phyloP scores from a whole-genome alignment of 1,284 basidiomycete genomes.

The Chalciporus piperatoides region DNA sequence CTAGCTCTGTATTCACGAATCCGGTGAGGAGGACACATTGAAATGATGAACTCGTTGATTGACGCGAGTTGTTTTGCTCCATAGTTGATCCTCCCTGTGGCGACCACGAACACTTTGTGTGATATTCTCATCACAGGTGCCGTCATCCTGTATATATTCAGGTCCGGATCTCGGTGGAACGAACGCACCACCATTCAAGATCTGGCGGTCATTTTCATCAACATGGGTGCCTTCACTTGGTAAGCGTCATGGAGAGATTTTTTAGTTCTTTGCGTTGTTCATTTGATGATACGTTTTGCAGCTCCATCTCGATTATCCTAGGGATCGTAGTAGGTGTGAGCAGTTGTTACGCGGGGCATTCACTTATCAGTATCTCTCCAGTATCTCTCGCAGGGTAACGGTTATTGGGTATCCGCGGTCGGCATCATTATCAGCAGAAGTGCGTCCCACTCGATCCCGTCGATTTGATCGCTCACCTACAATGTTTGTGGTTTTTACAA shows the following conservation, averaged over 20 bases:
- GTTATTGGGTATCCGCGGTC: background rate
- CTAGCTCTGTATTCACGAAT: background rate
- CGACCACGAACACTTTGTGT: slow-evolving; percentile 9
- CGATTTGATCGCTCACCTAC: background rate
- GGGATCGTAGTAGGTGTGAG: background rate
- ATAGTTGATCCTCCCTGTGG: slow-evolving; percentile 9
- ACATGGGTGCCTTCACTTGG: background rate
- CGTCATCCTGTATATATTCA: slow-evolving; percentile 12
- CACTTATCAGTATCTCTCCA: background rate
- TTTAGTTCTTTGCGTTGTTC: background rate
- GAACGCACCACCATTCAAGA: slow-evolving; percentile 2
- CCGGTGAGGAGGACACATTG: background rate
- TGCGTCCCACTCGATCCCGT: background rate
- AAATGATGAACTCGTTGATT: background rate
- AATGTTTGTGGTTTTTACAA: background rate
- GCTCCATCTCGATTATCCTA: background rate
- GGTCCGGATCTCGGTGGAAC: slow-evolving; percentile 9
- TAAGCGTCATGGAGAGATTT: background rate
- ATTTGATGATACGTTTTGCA: background rate
- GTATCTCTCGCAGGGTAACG: background rate
- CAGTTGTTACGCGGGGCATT: background rate
- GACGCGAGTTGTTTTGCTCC: background rate
- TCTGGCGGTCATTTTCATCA: slow-evolving; percentile 13
- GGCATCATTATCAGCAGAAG: background rate
- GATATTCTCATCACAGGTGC: slow-evolving; percentile 16